Conservation (phyloP, 2,329 filamentous ascomycete species). For the Laburnicola sp. region DNA sequence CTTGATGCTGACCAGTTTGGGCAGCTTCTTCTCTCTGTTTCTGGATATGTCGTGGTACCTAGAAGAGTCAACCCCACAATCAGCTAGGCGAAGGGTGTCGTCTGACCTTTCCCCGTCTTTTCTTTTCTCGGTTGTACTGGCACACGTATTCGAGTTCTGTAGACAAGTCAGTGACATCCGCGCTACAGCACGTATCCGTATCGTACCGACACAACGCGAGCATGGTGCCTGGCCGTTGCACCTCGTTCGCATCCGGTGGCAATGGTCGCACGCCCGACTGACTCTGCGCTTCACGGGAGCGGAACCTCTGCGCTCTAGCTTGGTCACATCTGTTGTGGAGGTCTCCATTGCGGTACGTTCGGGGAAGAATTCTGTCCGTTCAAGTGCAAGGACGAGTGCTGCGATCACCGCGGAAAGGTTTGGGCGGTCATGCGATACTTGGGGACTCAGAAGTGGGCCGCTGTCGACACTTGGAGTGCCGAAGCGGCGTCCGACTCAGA, state of each 20-base stretch:
- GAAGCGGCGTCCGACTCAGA: slow-evolving; percentile 29
- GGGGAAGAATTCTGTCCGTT: slow-evolving; percentile 8
- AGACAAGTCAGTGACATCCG: slow-evolving; percentile 18
- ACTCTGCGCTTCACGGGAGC: slow-evolving; percentile 80
- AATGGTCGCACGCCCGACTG: slow-evolving; percentile 92
- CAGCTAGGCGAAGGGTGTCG: slow-evolving; percentile 42
- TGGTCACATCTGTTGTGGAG: slow-evolving; percentile 27
- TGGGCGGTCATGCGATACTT: slow-evolving; percentile 42
- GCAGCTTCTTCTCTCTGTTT: slow-evolving; percentile 43
- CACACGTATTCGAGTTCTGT: slow-evolving; percentile 83
- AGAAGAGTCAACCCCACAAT: slow-evolving; percentile 5
- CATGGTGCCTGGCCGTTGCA: slow-evolving; percentile 91
- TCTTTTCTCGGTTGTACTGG: slow-evolving; percentile 88
- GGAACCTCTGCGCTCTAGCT: slow-evolving; percentile 45
- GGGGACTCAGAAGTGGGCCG: slow-evolving; percentile 43
- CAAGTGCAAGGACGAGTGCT: slow-evolving; percentile 7
- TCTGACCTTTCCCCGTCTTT: slow-evolving; percentile 91
- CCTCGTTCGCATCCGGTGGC: slow-evolving; percentile 91
- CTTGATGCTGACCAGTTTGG: slow-evolving; percentile 29
- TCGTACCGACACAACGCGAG: slow-evolving; percentile 82
- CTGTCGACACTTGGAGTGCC: slow-evolving; percentile 37
- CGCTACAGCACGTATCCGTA: background rate
- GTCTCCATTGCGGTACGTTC: slow-evolving; percentile 31
- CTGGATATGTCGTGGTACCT: slow-evolving; percentile 45
- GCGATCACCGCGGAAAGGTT: slow-evolving; percentile 26